Evolutionary conservation across 805 yeast genomes (phyloP), one percentile per base, ranked within the genome.

Genomic region (Ogataea nakhonphanomensis): DNA sequence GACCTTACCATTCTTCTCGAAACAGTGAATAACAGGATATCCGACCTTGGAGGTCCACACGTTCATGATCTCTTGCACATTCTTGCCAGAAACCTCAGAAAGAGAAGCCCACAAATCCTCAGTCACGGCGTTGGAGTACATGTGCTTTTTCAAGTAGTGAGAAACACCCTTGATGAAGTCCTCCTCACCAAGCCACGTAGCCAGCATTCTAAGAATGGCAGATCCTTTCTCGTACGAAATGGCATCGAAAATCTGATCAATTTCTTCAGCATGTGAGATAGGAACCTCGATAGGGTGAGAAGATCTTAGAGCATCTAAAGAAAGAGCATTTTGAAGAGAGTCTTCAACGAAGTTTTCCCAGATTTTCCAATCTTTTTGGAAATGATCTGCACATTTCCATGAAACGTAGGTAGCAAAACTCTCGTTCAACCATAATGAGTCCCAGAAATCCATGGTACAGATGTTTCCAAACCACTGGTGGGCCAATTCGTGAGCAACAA

Each of bases 391-490:
- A 13, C 91, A 82, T 44, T 73, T 68, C 73, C 76, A 84, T 1
- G 87, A 84, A 65, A 84, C 84, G 81, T 88, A 86, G 25, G 95
- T 87, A 12, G 95, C 95, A 64, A 86, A 86, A 28, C 93, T 91
- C 66, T 86, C 95, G 59, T 86, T 86, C 48, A 86, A 74, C 95
- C 95, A 86, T 50, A 86, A 71, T 49, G 85, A 91, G 59, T 86
- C 89, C 95, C 95, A 86, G 87, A 93, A 87, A 54, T 84, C 81
- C 95, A 86, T 86, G 31, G 95, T 87, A 48, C 87, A 93, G 52
- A 85, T 73, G 64, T 87, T 82, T 45, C 95, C 95, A 54, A 86
- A 87, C 95, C 95, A 87, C 65, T 86, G 95, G 64, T 86, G 95
- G n/a, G 95, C 95, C 47, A 86, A 70, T 63, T 86, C 95, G 64